A percentile compares a stretch with the other conserved stretches of the same genome.
Evolutionary conservation across 208 protist species (phyloP).

Genomic region (Trypanosoma cruzi): DNA sequence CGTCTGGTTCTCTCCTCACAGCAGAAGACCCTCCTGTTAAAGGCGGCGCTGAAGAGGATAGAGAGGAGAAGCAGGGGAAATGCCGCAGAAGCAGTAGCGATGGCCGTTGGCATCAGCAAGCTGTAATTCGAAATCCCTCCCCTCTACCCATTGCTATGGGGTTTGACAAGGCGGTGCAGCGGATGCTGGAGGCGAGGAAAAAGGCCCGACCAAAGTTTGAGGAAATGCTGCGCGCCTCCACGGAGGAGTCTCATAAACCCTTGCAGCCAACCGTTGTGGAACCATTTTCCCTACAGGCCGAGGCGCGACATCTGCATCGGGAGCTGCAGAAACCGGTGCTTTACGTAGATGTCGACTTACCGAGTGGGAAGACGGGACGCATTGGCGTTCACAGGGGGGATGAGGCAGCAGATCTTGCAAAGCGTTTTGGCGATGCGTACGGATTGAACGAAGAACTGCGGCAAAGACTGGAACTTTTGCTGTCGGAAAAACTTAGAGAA

Average conservation of each 20-base stretch:
- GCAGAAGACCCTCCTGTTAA: not conserved
- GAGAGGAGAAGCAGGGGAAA: not conserved
- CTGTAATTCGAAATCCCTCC: not conserved
- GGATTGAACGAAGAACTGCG: conserved; percentile 27
- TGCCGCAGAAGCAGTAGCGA: not conserved
- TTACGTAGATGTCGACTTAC: conserved; percentile 57
- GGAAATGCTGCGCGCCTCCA: conserved; percentile 24
- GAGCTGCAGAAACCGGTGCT: conserved; percentile 34
- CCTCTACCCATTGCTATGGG: conserved; percentile 22
- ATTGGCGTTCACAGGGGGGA: conserved; percentile 51
- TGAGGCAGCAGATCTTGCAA: conserved; percentile 32
- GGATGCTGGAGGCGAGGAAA: conserved; percentile 40
- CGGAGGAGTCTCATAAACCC: conserved; percentile 1
- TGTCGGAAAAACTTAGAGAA: conserved; percentile 25
- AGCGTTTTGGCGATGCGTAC: conserved; percentile 36
- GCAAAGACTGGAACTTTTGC: conserved; percentile 20
- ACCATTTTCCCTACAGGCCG: conserved; percentile 32
- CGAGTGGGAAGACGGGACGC: conserved; percentile 38
- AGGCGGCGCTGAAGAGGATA: not conserved
- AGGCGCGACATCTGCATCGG: conserved; percentile 9
- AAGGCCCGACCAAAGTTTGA: conserved; percentile 21
- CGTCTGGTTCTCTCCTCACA: not conserved
- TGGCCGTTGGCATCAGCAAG: conserved; percentile 3
- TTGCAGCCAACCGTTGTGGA: conserved; percentile 21
- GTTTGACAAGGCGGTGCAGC: conserved; percentile 55